phyloP scores from a whole-genome alignment of 352 stramenopile species.

The Aphanomyces stellatus region DNA sequence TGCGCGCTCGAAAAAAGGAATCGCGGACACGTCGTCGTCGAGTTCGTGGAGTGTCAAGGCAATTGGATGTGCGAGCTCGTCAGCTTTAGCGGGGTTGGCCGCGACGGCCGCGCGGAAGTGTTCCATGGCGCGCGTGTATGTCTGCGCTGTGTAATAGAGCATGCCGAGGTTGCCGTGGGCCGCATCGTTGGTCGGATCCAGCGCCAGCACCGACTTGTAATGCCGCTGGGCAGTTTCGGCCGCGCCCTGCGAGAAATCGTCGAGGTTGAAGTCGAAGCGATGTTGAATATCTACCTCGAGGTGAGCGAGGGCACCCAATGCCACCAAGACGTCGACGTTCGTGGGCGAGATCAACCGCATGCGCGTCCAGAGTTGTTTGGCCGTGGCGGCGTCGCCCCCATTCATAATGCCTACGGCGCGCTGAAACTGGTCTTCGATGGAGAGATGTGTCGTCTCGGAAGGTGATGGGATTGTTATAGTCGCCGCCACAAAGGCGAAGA shows the following conservation, averaged over 20 bases:
- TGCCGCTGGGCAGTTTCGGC: slow-evolving; percentile 23
- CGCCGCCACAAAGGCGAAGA: not conserved
- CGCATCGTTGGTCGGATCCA: slow-evolving; percentile 5
- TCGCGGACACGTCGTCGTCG: slow-evolving; percentile 25
- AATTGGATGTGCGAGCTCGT: slow-evolving; percentile 23
- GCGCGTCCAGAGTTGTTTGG: not conserved
- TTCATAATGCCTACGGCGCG: not conserved
- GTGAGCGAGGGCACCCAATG: slow-evolving; percentile 28
- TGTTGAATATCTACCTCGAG: slow-evolving; percentile 20
- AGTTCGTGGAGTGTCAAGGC: slow-evolving; percentile 35
- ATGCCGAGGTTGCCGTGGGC: slow-evolving; percentile 27
- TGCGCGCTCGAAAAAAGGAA: slow-evolving; percentile 25
- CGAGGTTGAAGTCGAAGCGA: not conserved
- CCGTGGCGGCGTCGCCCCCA: not conserved
- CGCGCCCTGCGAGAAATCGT: slow-evolving; percentile 18
- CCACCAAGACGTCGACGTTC: slow-evolving; percentile 22
- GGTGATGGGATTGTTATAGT: not conserved
- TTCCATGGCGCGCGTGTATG: slow-evolving; percentile 6
- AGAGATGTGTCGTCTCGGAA: not conserved
- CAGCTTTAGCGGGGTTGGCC: slow-evolving; percentile 11
- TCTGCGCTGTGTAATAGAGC: slow-evolving; percentile 21
- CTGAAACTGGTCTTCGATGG: not conserved
- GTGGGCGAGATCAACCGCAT: slow-evolving; percentile 5
- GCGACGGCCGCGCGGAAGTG: slow-evolving; percentile 20
- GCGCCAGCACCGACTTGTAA: slow-evolving; percentile 19